phyloP scores from a whole-genome alignment of 2,329 filamentous ascomycete genomes.

The Berkeleyomyces rouxiae region DNA sequence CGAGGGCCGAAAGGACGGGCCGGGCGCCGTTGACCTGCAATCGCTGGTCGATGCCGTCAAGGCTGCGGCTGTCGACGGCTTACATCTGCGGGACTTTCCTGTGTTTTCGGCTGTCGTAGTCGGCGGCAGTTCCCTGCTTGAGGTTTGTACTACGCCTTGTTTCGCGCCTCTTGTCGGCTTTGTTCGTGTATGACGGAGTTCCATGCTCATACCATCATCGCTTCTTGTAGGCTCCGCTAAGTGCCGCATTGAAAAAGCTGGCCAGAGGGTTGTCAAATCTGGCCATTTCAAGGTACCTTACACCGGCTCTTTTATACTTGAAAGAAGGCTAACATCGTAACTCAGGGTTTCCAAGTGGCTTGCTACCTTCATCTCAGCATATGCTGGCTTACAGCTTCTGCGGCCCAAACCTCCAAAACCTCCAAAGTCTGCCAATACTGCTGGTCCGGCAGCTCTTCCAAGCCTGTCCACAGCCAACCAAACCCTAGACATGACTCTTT shows the following conservation, averaged over 20 bases:
- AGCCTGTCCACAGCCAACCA: slow-evolving; percentile 30
- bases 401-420: slow-evolving; percentile 33
- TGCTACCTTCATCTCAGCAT: slow-evolving; percentile 42
- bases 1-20: slow-evolving; percentile 6
- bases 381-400: slow-evolving; percentile 38
- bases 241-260: slow-evolving; percentile 8
- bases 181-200: background rate
- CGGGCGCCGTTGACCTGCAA: background rate
- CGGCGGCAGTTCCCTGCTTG: slow-evolving; percentile 43
- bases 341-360: slow-evolving; percentile 26
- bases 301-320: background rate
- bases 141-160: slow-evolving; percentile 23
- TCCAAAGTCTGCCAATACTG: slow-evolving; percentile 21
- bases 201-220: background rate
- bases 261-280: slow-evolving; percentile 5
- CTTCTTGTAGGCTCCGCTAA: slow-evolving; percentile 6
- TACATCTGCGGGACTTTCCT: slow-evolving; percentile 41
- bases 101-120: slow-evolving; percentile 44
- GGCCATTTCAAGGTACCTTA: slow-evolving; percentile 6
- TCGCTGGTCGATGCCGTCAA: slow-evolving; percentile 6
- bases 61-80: slow-evolving; percentile 31
- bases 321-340: background rate
- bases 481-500: slow-evolving; percentile 71
- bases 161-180: background rate
- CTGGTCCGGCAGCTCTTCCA: slow-evolving; percentile 22